Base-by-base conservation (phyloP, 345 rosid species). In the Pistacia atlantica region DNA sequence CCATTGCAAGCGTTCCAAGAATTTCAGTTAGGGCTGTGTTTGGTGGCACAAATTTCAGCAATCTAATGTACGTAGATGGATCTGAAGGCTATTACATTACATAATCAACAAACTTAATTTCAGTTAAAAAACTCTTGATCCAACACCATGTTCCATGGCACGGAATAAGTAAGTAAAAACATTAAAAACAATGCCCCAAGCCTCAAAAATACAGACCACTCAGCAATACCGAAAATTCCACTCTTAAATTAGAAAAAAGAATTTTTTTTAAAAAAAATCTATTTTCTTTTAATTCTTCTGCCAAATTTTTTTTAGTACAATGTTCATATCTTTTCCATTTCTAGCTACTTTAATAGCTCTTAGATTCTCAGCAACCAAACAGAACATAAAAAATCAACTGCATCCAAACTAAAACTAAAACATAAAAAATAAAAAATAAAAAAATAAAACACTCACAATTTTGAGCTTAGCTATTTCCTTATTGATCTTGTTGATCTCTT, bases 401-500 rank as follows among this genome's bases (percentile, higher is more conserved):
- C 56, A 10, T 2, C 33, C 20, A 55, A 62, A 75, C 1, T 4
- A 14, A 49, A 3, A 14, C 35, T 16, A 46, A 6, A 18, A 0
- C 17, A 18, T 13, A 8, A 12, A 55, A 25, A 4, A 16, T 5
- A 6, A 64, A 12, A 1, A 38, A n/a, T 31, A 11, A 52, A 49
- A 33, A 7, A n/a, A 6, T 22, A 0, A 20, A 38, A 13, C 28
- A 76, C 93, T 87, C 54, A 93, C 98, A 51, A 93, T 79, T 85
- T 83, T 93, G 63, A 91, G 91, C 75, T 91, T 84, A 51, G 92
- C 97, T 2, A 95, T 85, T 77, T 81, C 79, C 78, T 93, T 95
- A 77, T 89, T 91, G 64, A 88, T 82, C 81, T 86, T 85, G 77
- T 93, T 95, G 72, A 93, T 84, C 56, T 91, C 97, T 76, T 86